phyloP scores from a whole-genome alignment of 2,329 filamentous ascomycete genomes.

The Stachybotrys echinatus region DNA sequence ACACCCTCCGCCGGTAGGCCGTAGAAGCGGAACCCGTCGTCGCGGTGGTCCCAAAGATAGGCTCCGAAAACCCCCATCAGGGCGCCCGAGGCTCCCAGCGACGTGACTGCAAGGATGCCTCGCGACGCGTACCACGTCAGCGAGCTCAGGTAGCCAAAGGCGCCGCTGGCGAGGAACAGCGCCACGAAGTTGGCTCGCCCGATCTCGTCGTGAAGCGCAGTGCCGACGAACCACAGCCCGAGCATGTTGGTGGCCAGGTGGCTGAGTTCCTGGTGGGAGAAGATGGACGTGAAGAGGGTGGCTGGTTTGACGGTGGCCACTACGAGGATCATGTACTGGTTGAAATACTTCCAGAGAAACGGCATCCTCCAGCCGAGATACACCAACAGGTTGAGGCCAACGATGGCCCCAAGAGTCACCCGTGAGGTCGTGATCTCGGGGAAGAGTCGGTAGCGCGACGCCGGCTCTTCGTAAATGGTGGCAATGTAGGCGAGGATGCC shows the following conservation, averaged over 20 bases:
- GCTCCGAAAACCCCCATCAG: constrained; percentile 56
- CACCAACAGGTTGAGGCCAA: constrained; percentile 53
- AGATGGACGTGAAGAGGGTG: constrained; percentile 57
- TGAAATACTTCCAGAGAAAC: constrained; percentile 60
- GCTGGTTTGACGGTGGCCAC: constrained; percentile 60
- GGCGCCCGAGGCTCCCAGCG: constrained; percentile 63
- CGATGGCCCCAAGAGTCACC: constrained; percentile 58
- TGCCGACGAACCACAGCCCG: constrained; percentile 61
- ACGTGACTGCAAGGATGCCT: constrained; percentile 40
- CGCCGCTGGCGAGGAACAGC: constrained; percentile 57
- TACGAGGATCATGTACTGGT: constrained; percentile 61
- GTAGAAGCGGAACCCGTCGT: constrained; percentile 52
- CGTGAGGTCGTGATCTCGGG: constrained; percentile 56
- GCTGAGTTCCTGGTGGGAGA: constrained; percentile 59
- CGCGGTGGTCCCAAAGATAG: constrained; percentile 55
- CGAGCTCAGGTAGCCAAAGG: constrained; percentile 53
- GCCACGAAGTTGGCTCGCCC: constrained; percentile 64
- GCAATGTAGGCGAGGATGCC: constrained; percentile 37
- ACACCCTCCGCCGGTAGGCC: constrained; percentile 54
- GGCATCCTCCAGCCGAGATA: constrained; percentile 59
- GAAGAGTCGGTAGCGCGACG: constrained; percentile 45
- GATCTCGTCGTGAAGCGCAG: constrained; percentile 63
- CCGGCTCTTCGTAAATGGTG: constrained; percentile 49
- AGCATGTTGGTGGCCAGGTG: constrained; percentile 64
- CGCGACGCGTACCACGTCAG: constrained; percentile 44